Conservation (phyloP, 2,329 filamentous ascomycete species). For the Nigrograna mackinnonii region DNA sequence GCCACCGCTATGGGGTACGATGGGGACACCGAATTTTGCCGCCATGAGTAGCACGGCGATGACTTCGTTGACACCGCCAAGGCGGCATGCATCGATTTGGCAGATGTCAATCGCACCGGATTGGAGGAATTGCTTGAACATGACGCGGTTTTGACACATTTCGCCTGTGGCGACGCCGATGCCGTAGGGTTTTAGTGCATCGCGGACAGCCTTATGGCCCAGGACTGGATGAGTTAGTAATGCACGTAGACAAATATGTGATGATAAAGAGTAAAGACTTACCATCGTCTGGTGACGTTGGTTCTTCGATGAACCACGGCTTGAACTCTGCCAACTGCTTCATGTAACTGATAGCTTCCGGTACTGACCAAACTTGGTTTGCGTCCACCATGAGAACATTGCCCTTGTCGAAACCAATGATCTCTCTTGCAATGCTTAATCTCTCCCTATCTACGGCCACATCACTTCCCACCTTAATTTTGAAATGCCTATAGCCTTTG, state of each 20-base stretch:
- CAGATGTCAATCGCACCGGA: slow-evolving; percentile 82
- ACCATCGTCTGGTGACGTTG: slow-evolving; percentile 81
- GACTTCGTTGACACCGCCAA: slow-evolving; percentile 90
- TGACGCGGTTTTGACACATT: slow-evolving; percentile 93
- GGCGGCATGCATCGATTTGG: slow-evolving; percentile 87
- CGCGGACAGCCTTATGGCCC: slow-evolving; percentile 82
- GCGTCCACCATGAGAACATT: slow-evolving; percentile 92
- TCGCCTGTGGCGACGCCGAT: slow-evolving; percentile 91
- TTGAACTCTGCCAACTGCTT: slow-evolving; percentile 78
- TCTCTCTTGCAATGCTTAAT: slow-evolving; percentile 73
- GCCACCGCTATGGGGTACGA: slow-evolving; percentile 87
- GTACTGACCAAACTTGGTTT: slow-evolving; percentile 90
- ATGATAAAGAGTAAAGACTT: slow-evolving; percentile 9
- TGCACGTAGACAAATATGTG: neutral
- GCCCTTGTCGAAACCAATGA: slow-evolving; percentile 80
- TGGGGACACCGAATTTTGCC: slow-evolving; percentile 75
- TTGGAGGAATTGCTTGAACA: slow-evolving; percentile 90
- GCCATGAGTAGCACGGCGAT: slow-evolving; percentile 88
- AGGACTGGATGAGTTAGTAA: slow-evolving; percentile 55
- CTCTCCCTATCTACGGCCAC: slow-evolving; percentile 73
- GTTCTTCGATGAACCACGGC: slow-evolving; percentile 95
- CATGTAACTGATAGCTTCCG: slow-evolving; percentile 88
- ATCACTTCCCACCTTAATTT: slow-evolving; percentile 82
- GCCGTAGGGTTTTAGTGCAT: slow-evolving; percentile 72
- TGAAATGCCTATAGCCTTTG: slow-evolving; percentile 84